A percentile compares a stretch with the other conserved stretches of the same genome.
These are phyloP conservation scores for Aegle marmelos DNA, from an alignment of 345 rosid genomes.

Conservation along the genomic window DNA sequence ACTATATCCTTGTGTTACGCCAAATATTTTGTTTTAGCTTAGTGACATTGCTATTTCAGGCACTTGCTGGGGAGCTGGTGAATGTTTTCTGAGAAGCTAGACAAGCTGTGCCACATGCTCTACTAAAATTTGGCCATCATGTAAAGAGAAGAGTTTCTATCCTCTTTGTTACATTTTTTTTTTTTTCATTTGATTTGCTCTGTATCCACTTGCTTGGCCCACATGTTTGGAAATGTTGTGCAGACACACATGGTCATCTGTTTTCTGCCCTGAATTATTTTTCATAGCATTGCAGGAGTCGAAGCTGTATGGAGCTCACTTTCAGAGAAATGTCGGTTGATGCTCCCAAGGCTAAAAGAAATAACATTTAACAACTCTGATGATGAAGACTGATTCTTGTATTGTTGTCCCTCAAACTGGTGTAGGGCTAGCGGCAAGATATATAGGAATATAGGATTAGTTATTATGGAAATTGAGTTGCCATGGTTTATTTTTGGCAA, in stretches of 20 bases:
- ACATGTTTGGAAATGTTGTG: neutral
- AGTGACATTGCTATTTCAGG: slow-evolving; percentile 37
- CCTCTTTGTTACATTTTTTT: neutral
- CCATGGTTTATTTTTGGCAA: neutral
- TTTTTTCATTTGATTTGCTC: too few relatives aligned
- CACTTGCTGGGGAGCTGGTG: slow-evolving; percentile 91
- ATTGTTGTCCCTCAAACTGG: neutral
- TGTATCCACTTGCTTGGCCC: neutral
- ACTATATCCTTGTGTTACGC: neutral
- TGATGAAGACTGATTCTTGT: slow-evolving; percentile 53
- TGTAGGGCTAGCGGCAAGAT: neutral
- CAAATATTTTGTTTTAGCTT: neutral
- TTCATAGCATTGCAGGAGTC: slow-evolving; percentile 59
- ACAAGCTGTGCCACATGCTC: slow-evolving; percentile 78
- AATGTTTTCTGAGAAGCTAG: slow-evolving; percentile 90
- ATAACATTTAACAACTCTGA: slow-evolving; percentile 73
- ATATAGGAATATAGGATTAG: neutral
- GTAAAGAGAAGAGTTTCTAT: slow-evolving; percentile 74
- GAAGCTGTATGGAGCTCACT: slow-evolving; percentile 89
- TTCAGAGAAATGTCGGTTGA: slow-evolving; percentile 81
- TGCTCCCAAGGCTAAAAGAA: slow-evolving; percentile 86
- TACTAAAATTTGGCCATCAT: slow-evolving; percentile 89
- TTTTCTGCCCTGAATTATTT: neutral
- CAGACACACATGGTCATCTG: neutral
- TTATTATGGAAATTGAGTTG: slow-evolving; percentile 1